Evolutionary conservation across 768 basidiomycete genomes (phyloP).

Genomic region (Sporobolomyces phaffii): DNA sequence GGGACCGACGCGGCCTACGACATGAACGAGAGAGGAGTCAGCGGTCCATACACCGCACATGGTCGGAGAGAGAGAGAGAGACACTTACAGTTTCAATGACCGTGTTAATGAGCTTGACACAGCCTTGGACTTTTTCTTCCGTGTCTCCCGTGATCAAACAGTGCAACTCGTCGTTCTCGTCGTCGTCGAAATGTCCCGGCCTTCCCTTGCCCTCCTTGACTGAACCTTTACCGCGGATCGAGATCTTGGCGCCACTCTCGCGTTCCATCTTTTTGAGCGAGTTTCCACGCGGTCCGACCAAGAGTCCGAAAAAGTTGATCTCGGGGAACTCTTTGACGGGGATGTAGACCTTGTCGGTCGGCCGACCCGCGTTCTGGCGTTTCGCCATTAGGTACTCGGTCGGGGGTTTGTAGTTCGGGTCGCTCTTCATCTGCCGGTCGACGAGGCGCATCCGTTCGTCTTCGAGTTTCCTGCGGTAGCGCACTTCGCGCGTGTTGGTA

Average conservation of each 20-base stretch:
- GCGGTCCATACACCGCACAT: neutral
- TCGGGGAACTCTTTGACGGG: constrained; percentile 99
- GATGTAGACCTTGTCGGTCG: constrained; percentile 97
- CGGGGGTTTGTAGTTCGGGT: constrained; percentile 95
- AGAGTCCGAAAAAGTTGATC: constrained; percentile 97
- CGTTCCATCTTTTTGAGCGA: constrained; percentile 99
- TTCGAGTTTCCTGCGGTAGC: constrained; percentile 64
- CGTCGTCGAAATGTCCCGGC: constrained; percentile 73
- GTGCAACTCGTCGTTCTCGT: constrained; percentile 97
- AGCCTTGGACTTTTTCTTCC: constrained; percentile 81
- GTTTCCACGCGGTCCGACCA: constrained; percentile 97
- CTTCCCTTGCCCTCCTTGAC: constrained; percentile 98
- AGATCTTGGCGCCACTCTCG: constrained; percentile 96
- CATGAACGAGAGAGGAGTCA: neutral
- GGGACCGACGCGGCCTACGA: constrained; percentile 91
- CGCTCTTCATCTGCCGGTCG: constrained; percentile 92
- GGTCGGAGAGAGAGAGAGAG: neutral
- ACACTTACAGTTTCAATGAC: constrained; percentile 90
- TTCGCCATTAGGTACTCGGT: constrained; percentile 94
- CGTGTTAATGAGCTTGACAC: constrained; percentile 91
- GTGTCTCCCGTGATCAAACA: constrained; percentile 90
- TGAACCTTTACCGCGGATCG: constrained; percentile 94
- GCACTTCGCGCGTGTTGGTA: constrained; percentile 96
- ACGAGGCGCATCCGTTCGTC: constrained; percentile 74
- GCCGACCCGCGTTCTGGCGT: constrained; percentile 66